These are phyloP conservation scores for Lonicera japonica DNA, from an alignment of 129 eudicot species.

Conservation along the genomic window DNA sequence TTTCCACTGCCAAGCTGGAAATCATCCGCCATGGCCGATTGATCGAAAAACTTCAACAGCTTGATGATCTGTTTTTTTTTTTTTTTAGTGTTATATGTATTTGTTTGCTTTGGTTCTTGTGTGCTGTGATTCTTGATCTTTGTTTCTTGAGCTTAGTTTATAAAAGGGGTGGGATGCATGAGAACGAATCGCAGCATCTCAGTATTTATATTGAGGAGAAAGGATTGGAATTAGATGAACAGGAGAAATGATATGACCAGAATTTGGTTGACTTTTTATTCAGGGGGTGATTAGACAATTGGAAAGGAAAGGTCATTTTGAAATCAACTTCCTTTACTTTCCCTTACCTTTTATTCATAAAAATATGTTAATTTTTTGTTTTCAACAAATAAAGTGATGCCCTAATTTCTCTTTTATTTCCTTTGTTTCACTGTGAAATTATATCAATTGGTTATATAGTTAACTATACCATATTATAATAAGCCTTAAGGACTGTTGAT, in stretches of 20 bases:
- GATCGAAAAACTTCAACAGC: too few species aligned
- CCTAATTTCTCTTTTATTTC: too few species aligned
- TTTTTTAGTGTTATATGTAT: background rate
- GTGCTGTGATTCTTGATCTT: background rate
- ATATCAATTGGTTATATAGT: background rate
- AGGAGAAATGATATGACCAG: constrained; percentile 22
- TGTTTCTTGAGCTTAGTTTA: constrained; percentile 4
- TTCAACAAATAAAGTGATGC: background rate
- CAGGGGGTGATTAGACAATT: background rate
- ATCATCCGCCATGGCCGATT: constrained; percentile 50
- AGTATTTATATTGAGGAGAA: constrained; percentile 49
- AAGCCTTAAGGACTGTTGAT: too few species aligned
- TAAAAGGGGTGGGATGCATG: constrained; percentile 21
- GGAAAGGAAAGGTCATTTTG: constrained; percentile 16
- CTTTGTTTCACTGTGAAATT: background rate
- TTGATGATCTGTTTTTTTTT: background rate
- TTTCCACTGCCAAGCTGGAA: constrained; percentile 36
- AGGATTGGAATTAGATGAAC: background rate
- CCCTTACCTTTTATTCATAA: background rate
- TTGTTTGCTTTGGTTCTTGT: too few species aligned
- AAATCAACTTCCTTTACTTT: background rate
- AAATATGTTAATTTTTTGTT: constrained; percentile 13
- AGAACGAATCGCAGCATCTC: constrained; percentile 43
- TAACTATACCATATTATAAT: too few species aligned
- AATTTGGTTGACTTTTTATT: constrained; percentile 62